Evolutionary conservation across 2,329 filamentous ascomycete species (phyloP).

Genomic region (Aspergillus brasiliensis): DNA sequence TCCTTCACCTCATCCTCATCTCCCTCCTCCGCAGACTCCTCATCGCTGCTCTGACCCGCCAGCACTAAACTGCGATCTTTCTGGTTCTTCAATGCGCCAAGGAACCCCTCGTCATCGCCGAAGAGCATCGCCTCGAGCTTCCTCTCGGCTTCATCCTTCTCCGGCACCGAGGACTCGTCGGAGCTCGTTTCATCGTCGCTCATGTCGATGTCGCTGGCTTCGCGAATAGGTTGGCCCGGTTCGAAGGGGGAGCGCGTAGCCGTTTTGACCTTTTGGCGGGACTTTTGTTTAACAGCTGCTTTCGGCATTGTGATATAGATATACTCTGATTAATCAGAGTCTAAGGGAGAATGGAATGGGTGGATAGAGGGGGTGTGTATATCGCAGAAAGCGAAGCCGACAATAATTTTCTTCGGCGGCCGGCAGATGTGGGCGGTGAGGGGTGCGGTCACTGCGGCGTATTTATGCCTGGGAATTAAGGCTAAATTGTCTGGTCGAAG

Average conservation of each 20-base stretch:
- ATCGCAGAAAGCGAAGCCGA: neutral
- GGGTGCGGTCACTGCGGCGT: slow-evolving; percentile 22
- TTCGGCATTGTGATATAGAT: slow-evolving; percentile 29
- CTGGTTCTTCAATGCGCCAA: slow-evolving; percentile 68
- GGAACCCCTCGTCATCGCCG: slow-evolving; percentile 82
- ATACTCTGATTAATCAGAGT: neutral
- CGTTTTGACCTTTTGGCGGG: slow-evolving; percentile 26
- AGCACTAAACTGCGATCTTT: slow-evolving; percentile 46
- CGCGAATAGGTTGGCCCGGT: slow-evolving; percentile 19
- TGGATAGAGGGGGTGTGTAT: neutral
- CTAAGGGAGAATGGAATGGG: neutral
- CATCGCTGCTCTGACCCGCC: slow-evolving; percentile 31
- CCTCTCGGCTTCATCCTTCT: slow-evolving; percentile 80
- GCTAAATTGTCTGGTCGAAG: neutral
- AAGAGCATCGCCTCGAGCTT: slow-evolving; percentile 88
- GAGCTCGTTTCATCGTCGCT: slow-evolving; percentile 25
- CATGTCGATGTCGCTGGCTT: slow-evolving; percentile 30
- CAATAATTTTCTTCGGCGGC: slow-evolving; percentile 38
- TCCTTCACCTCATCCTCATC: slow-evolving; percentile 53
- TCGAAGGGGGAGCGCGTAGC: slow-evolving; percentile 28
- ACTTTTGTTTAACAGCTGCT: slow-evolving; percentile 32
- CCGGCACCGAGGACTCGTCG: slow-evolving; percentile 41
- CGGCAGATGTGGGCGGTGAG: slow-evolving; percentile 35
- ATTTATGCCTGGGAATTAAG: slow-evolving; percentile 8
- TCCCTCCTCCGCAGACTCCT: slow-evolving; percentile 34